These are phyloP conservation scores for Glonium stellatum DNA, from an alignment of 495 filamentous ascomycete species.

Conservation along the genomic window DNA sequence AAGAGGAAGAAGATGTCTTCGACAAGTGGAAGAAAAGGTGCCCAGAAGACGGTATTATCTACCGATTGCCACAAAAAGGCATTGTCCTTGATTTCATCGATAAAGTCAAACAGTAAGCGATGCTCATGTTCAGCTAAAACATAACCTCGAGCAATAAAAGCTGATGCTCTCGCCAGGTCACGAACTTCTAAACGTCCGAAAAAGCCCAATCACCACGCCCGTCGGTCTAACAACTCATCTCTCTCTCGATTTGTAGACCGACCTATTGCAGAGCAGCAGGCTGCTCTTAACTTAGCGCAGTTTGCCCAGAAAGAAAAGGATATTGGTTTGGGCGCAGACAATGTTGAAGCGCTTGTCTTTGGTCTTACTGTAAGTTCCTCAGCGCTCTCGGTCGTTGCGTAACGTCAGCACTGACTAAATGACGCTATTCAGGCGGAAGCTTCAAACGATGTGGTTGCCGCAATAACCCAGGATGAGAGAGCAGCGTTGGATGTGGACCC, in stretches of 20 bases:
- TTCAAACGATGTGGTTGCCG: constrained; percentile 25
- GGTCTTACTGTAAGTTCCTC: constrained; percentile 33
- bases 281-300: constrained; percentile 50
- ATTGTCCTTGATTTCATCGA: neutral
- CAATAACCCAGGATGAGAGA: neutral
- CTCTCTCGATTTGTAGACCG: neutral
- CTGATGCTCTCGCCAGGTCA: too few relatives aligned
- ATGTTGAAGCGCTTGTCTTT: constrained; percentile 28
- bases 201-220: too few relatives aligned
- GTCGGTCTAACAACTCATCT: too few relatives aligned
- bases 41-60: constrained; percentile 45
- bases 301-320: constrained; percentile 36
- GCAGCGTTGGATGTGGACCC: neutral
- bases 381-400: constrained; percentile 6
- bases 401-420: constrained; percentile 30
- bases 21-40: constrained; percentile 41
- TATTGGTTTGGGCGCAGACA: constrained; percentile 24
- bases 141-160: too few relatives aligned
- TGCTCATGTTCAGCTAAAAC: too few relatives aligned
- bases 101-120: neutral
- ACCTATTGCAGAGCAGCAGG: constrained; percentile 36
- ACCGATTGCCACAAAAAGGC: neutral
- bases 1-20: constrained; percentile 41
- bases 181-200: too few relatives aligned
- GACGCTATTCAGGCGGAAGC: constrained; percentile 34